Evolutionary conservation across 177 flowering plant genomes (phyloP), one percentile per base, ranked within the genome.

Genomic region (Telopea speciosissima): DNA sequence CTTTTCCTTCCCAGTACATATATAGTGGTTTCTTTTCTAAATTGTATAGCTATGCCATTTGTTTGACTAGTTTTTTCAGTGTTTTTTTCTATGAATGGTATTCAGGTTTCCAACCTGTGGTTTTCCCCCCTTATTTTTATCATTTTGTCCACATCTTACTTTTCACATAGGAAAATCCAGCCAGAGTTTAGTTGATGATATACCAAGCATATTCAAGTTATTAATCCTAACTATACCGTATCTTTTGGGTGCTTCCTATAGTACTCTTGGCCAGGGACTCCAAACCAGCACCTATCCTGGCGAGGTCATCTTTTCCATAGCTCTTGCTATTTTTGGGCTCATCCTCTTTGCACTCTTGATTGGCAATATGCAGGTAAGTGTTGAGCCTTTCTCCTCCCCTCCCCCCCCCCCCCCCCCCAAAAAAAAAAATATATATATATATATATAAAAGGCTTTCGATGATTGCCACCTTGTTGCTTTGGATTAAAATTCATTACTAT

Each of bases 211-310:
- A 36, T 65, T 70, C 23, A 16, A 60, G 65, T 61, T 62, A 22
- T 62, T 19, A 25, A 16, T 21, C 22, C n/a, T 61, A 36, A 36
- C 33, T 70, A 73, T 49, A 49, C 40, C 67, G n/a, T 45, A 40
- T 60, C 56, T 75, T 68, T 74, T 17, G 78, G 40, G 40, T 36
- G 40, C 67, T 75, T 66, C 73, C 19, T 80, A 63, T 92, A 95
- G 99, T 75, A 93, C 99, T 26, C 92, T 95, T 76, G 99, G 99
- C 24, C 99, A 95, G 79, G 98, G 98, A 64, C 97, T 95, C 65
- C 76, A 83, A 78, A 95, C 98, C 58, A 95, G 99, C 78, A 93
- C 93, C 25, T 93, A 86, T 74, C 88, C 94, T 61, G 92, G 93
- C 74, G 99, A 95, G 83, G 91, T 90, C 60, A 81, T 93, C 76